Evolutionary conservation across 148 eudicot species (phyloP), one percentile per base, ranked within the genome.

Genomic region (Heliamphora exappendiculata): DNA sequence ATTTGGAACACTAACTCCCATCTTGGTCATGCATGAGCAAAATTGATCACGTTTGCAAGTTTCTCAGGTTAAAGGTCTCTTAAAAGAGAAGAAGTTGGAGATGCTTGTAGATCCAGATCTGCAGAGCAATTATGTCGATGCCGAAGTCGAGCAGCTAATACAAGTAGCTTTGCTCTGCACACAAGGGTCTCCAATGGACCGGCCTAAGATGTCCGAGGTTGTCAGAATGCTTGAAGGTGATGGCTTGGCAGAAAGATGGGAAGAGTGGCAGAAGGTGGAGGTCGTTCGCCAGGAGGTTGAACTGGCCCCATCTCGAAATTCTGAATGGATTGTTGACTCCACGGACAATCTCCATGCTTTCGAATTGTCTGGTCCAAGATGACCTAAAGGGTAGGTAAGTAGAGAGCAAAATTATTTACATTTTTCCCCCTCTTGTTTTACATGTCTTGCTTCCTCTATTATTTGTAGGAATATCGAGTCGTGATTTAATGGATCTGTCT

Each of bases 171-270:
- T 85, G 55, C 85, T 87, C 67, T 87, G 90, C 67, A 87, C 88
- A 65, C 88, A 85, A 76, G 79, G 82, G 49, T 77, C 84, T 42
- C 90, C 90, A 39, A 79, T 72, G 75, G 86, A 81, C 63, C 88
- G 90, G 5, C 90, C 88, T 47, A 88, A 88, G 76, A 88, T 88
- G 90, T 88, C 90, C 0, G 90, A 88, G 24, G 90, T 88, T 14
- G 86, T 88, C 20, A 82, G 87, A 74, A 85, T 88, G 88, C 84
- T 88, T 6, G 85, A 88, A 82, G 88, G 88, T 42, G 90, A 84
- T 41, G 85, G 85, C 55, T 74, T 88, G 66, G 87, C 87, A 12
- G 88, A 88, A 75, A 85, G 82, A 54, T 87, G 89, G 89, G 87
- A 87, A 3, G 87, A 87, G 59, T 87, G 89, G 87, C 89, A 86